phyloP scores from a whole-genome alignment of 2,329 filamentous ascomycete genomes.

The Neonectria magnoliae region DNA sequence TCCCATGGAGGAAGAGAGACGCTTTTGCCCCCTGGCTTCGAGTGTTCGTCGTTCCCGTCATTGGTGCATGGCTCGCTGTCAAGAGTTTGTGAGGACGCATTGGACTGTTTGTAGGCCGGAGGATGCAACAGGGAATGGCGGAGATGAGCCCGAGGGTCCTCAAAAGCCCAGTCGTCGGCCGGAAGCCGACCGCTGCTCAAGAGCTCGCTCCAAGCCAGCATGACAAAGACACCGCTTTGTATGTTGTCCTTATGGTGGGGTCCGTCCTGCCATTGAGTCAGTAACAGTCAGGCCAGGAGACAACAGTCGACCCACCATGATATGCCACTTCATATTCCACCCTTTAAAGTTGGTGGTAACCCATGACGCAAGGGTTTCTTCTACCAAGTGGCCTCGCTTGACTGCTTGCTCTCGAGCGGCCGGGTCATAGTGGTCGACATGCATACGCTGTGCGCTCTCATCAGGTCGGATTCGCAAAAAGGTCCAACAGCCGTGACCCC shows the following conservation, averaged over 20 bases:
- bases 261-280: neutral
- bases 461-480: neutral
- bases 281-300: neutral
- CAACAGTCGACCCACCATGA: neutral
- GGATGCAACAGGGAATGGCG: neutral
- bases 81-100: neutral
- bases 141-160: neutral
- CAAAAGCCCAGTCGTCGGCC: neutral
- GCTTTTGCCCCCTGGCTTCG: neutral
- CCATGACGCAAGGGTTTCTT: neutral
- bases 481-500: neutral
- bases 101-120: neutral
- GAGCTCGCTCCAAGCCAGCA: neutral
- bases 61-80: neutral
- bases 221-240: neutral
- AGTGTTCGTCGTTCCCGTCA: neutral
- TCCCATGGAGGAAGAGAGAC: neutral
- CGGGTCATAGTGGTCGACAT: slow-evolving; percentile 10
- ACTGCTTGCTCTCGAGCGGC: too few relatives aligned
- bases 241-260: neutral
- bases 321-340: neutral
- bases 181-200: neutral
- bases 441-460: neutral
- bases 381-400: neutral
- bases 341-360: neutral